Base-by-base conservation (phyloP, 2,329 filamentous ascomycete genomes). In the Emydomyces testavorans region DNA sequence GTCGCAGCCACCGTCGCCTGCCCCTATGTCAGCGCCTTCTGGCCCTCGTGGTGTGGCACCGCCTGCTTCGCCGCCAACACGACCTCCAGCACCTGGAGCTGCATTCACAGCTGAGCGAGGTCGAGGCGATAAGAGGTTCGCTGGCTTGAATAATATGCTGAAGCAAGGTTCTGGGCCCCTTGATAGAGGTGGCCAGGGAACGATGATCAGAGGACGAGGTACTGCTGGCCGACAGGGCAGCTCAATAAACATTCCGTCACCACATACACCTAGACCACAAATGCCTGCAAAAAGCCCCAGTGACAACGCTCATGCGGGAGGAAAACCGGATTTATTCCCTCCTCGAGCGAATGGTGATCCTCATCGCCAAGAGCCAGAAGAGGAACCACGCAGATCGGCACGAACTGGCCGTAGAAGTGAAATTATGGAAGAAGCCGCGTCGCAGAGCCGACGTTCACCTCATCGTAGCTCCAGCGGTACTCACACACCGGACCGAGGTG, bases 41-140 rank as follows among this genome's bases (percentile, higher is more conserved):
- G 68, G 67, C 2, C 69, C 68, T 48, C 62, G 69, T 48, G 55
- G 60, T 43, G 62, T 60, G 28, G 62, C 61, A 6, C 62, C 65
- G 10, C 56, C 61, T 11, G 62, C 62, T 15, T 62, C 63, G 15
- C 64, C 65, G 4, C 58, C 65, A 8, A 56, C 56, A 21, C 58
- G 68, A 44, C 63, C 61, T 8, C 62, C 65, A 18, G 65, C 65
- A 16, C 59, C 63, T 16, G 66, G 64, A 3, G 58, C 64, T 31
- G 58, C 63, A 28, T 60, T 62, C 37, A 54, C 58, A 23, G 65
- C 63, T 40, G 64, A 68, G 43, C 63, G 67, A 43, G 61, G 62
- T 32, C 63, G 69, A 24, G 60, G 69, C 26, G 69, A 71, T 51
- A 71, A 71, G 51, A 66, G 71, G 10, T 70, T 73, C 51, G 63